These are phyloP conservation scores for Chimonanthus salicifolius DNA, from an alignment of 164 flowering plant species.

Conservation along the genomic window DNA sequence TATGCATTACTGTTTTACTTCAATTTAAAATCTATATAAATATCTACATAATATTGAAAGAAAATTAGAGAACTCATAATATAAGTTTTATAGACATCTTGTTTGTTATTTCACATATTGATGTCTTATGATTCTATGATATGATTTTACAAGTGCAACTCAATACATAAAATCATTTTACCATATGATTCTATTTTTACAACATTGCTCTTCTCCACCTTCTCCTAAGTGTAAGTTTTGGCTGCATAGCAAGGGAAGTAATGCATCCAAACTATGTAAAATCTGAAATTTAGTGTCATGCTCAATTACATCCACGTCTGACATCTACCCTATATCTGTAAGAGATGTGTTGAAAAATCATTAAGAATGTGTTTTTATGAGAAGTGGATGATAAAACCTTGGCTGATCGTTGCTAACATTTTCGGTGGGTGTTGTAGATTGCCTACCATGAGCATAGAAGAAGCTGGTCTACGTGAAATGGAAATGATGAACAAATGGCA, in stretches of 20 bases:
- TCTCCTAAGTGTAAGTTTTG: background rate
- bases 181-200: too few species aligned
- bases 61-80: too few species aligned
- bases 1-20: too few species aligned
- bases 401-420: background rate
- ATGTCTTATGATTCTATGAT: too few species aligned
- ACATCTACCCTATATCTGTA: background rate
- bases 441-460: slow-evolving; percentile 99
- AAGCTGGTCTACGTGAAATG: slow-evolving; percentile 94
- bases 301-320: background rate
- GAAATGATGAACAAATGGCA: slow-evolving; percentile 92
- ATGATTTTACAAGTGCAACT: too few species aligned
- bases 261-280: background rate
- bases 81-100: too few species aligned
- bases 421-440: slow-evolving; percentile 32
- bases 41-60: too few species aligned
- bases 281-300: background rate
- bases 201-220: too few species aligned
- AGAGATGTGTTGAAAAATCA: background rate
- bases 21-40: too few species aligned
- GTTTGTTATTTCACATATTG: too few species aligned
- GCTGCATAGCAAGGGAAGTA: background rate
- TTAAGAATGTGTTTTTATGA: background rate
- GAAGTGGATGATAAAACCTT: too few species aligned
- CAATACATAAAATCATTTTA: too few species aligned